Base-by-base conservation (phyloP, 176 grass and related monocot species). In the Paspalum notatum region DNA sequence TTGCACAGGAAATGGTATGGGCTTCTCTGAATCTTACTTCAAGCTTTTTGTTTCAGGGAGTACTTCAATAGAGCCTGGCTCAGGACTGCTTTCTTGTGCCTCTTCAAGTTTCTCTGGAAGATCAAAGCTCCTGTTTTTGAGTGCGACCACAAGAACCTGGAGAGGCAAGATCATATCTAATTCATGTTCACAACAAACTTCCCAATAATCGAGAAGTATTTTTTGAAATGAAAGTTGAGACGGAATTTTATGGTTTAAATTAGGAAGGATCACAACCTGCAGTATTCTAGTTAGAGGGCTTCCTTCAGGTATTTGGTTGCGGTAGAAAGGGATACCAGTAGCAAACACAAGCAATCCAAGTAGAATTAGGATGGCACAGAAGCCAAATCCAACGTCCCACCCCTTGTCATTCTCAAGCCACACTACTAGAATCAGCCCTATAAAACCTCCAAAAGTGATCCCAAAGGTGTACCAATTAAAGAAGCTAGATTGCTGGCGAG, bases 61-160 rank as follows among this genome's bases (percentile, higher is more conserved):
- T 27, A 60, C 49, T 43, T 87, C 82, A 32, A 68, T 18, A 67
- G 41, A 69, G 37, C 22, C 38, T 32, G 47, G 37, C 12, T 38
- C 52, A 62, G 75, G 27, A 49, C 17, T 16, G 64, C 6, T 63
- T 76, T 44, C 46, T 32, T 76, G 26, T 77, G 81, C 50, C 45
- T 83, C 82, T 72, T 91, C 85, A 38, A 77, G 57, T 50, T 90
- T 90, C 75, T 90, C 75, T 6, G 85, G 80, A 56, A 86, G 15
- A 52, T 72, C 41, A 21, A 88, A 40, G 42, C 80, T 90, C 71
- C 91, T 68, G 52, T 90, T 93, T 78, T 71, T 90, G 53, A 93
- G 88, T 77, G 91, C 88, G 57, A 66, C 85, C 59, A 93, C 91
- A 79, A 91, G 58, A 66, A 93, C 91, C 91, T 93, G 60, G 54